phyloP scores from a whole-genome alignment of 768 basidiomycete genomes.

The Mycena maculata region DNA sequence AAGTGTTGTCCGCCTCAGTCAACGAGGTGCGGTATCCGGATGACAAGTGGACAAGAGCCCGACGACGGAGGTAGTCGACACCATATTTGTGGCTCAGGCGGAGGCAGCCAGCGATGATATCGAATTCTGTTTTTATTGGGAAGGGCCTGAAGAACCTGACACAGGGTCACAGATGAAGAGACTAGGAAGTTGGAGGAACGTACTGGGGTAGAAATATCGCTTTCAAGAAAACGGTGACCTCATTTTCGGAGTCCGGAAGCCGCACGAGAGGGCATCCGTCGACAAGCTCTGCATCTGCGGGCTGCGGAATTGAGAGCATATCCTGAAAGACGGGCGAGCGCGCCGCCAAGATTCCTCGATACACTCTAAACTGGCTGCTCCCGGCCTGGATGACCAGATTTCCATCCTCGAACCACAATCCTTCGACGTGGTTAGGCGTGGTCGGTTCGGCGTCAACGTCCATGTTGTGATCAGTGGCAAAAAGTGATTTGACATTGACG shows the following conservation, averaged over 20 bases:
- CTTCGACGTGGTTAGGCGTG: not conserved
- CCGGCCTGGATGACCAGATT: slow-evolving; percentile 31
- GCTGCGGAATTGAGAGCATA: slow-evolving; percentile 29
- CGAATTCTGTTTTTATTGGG: not conserved
- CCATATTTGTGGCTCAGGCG: slow-evolving; percentile 22
- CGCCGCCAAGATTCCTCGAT: slow-evolving; percentile 22
- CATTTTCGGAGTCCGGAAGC: slow-evolving; percentile 22
- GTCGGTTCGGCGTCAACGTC: slow-evolving; percentile 3
- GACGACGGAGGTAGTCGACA: not conserved
- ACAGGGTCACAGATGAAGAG: no score
- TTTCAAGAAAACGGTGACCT: slow-evolving; percentile 26
- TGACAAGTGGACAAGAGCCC: slow-evolving; percentile 12
- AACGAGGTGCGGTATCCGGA: not conserved
- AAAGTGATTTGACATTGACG: slow-evolving; percentile 9
- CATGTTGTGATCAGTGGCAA: slow-evolving; percentile 44
- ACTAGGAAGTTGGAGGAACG: not conserved
- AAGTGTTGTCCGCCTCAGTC: not conserved
- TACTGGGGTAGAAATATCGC: slow-evolving; percentile 25
- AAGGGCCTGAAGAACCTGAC: no score
- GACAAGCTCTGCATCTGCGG: slow-evolving; percentile 5
- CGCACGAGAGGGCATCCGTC: slow-evolving; percentile 27
- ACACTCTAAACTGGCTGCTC: slow-evolving; percentile 21
- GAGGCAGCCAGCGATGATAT: not conserved
- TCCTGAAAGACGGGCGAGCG: slow-evolving; percentile 28
- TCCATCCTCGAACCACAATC: slow-evolving; percentile 42